Conservation (phyloP, 306 rosid species). For the Prunus padus region DNA sequence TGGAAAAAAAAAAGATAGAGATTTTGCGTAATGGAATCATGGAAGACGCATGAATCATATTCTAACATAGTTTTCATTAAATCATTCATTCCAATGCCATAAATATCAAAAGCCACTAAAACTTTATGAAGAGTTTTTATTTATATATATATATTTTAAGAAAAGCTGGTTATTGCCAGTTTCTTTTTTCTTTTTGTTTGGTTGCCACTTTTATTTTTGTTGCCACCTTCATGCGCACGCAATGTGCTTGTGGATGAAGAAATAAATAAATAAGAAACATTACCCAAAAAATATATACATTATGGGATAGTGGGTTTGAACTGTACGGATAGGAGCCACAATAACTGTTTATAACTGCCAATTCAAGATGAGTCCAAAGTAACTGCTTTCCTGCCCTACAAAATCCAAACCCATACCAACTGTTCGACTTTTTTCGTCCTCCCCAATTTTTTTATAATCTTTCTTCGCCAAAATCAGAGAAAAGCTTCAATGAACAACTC, state of each 20-base stretch:
- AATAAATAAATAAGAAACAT: not conserved
- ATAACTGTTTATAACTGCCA: conserved; percentile 29
- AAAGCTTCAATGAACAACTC: conserved; percentile 10
- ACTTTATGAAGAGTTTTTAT: too few relatives aligned
- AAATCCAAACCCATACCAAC: conserved; percentile 1
- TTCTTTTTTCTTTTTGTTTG: too few relatives aligned
- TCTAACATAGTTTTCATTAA: too few relatives aligned
- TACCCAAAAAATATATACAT: not conserved
- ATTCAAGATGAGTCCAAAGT: conserved; percentile 1
- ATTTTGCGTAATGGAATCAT: too few relatives aligned
- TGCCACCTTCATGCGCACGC: not conserved
- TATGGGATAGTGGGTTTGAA: conserved; percentile 11
- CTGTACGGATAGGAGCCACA: conserved; percentile 19
- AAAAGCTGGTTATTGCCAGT: too few relatives aligned
- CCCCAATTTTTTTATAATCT: not conserved
- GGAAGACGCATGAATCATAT: too few relatives aligned
- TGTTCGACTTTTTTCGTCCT: not conserved
- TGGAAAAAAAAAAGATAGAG: too few relatives aligned
- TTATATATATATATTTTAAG: too few relatives aligned
- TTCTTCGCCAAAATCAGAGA: not conserved
- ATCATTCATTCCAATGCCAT: too few relatives aligned
- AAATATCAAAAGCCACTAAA: too few relatives aligned
- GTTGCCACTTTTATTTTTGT: too few relatives aligned
- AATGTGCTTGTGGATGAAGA: not conserved
- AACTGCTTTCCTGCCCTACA: conserved; percentile 21